Percentiles rank a stretch among this genome's conserved stretches.
Evolutionary conservation across 2,329 filamentous ascomycete genomes (phyloP).

Genomic region (Fusarium vanettenii): DNA sequence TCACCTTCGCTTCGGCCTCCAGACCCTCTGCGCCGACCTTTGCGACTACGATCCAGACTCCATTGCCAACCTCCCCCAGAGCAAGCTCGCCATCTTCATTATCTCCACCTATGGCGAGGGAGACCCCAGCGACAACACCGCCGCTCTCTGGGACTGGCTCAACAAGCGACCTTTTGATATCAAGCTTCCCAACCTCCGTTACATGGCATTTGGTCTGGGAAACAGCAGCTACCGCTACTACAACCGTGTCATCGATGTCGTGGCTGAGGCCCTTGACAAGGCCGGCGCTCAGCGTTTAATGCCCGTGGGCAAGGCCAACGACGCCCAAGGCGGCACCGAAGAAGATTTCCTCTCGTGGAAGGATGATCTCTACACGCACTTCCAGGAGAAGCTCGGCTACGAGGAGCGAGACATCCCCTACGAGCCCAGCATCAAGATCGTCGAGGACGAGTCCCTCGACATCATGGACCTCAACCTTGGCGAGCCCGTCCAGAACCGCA

Average conservation of each 20-base stretch:
- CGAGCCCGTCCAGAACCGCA: conserved; percentile 35
- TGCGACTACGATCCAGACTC: conserved; percentile 59
- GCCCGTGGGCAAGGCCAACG: conserved; percentile 47
- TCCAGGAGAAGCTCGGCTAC: conserved; percentile 32
- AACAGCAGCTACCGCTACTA: conserved; percentile 54
- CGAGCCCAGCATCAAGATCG: conserved; percentile 28
- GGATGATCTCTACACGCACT: conserved; percentile 41
- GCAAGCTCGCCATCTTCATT: conserved; percentile 50
- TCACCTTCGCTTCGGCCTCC: conserved; percentile 85
- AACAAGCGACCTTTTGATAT: conserved; percentile 27
- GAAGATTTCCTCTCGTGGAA: conserved; percentile 54
- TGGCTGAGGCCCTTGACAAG: conserved; percentile 37
- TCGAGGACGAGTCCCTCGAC: conserved; percentile 39
- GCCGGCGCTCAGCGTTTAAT: conserved; percentile 45
- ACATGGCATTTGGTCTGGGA: conserved; percentile 53
- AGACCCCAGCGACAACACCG: conserved; percentile 54
- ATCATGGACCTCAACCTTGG: conserved; percentile 39
- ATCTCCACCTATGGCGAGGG: conserved; percentile 55
- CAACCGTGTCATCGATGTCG: conserved; percentile 49
- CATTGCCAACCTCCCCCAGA: conserved; percentile 43
- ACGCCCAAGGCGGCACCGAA: conserved; percentile 47
- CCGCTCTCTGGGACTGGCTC: conserved; percentile 46
- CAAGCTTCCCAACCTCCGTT: conserved; percentile 42
- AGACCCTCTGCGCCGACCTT: conserved; percentile 80
- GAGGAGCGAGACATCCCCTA: conserved; percentile 38